phyloP scores from a whole-genome alignment of 257 asterid species.

The Solanum dulcamara region DNA sequence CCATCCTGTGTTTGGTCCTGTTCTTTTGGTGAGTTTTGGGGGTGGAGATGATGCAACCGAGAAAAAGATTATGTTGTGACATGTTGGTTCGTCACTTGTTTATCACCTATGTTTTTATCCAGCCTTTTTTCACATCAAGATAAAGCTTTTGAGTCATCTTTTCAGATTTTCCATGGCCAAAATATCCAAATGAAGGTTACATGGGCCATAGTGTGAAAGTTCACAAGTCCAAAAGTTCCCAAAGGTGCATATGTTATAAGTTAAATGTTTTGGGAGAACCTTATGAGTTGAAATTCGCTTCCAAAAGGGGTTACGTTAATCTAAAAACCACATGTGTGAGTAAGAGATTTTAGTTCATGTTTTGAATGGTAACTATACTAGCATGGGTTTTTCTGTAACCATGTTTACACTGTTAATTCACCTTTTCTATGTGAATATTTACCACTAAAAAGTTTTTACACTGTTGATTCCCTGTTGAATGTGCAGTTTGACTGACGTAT shows the following conservation, averaged over 20 bases:
- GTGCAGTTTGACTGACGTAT: background rate
- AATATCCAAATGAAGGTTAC: background rate
- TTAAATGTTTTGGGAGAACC: background rate
- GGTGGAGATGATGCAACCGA: background rate
- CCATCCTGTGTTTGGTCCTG: background rate
- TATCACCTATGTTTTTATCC: background rate
- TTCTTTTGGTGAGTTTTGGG: background rate
- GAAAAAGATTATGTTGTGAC: background rate
- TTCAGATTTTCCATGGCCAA: background rate
- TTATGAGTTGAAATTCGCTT: background rate
- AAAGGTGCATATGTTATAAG: background rate
- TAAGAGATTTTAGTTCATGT: background rate
- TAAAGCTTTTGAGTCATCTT: background rate
- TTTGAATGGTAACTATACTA: background rate
- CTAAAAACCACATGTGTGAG: background rate
- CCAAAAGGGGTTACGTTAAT: background rate
- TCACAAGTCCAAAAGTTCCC: background rate
- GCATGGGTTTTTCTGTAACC: background rate
- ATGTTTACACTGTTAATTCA: background rate
- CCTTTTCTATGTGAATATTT: background rate
- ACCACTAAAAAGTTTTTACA: background rate
- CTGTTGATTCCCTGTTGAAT: background rate
- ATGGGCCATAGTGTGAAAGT: background rate
- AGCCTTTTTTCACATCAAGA: background rate
- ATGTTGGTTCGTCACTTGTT: background rate